Evolutionary conservation across 371 early-diverging fungal species (phyloP).

Genomic region (Dinochytrium kinnereticum): DNA sequence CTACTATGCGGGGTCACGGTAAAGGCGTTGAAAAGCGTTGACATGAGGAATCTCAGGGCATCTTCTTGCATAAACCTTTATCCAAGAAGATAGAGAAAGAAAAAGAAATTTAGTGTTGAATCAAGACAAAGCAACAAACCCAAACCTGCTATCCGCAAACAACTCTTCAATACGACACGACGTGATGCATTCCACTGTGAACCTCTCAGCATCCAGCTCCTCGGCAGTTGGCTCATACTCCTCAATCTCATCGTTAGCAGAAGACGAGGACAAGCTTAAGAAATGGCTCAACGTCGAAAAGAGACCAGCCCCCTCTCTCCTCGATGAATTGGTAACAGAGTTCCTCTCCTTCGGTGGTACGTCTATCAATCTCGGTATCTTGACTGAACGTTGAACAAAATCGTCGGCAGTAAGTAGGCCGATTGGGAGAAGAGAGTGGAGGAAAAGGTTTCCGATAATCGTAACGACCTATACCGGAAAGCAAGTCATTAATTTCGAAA

Average conservation of each 20-base stretch:
- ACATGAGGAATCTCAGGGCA: constrained; percentile 64
- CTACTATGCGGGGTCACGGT: background rate
- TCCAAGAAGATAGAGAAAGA: constrained; percentile 8
- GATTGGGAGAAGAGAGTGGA: constrained; percentile 64
- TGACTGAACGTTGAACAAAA: constrained; percentile 71
- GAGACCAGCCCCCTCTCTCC: constrained; percentile 67
- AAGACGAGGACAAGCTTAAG: constrained; percentile 64
- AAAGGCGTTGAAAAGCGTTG: constrained; percentile 47
- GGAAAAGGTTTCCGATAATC: constrained; percentile 80
- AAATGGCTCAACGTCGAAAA: constrained; percentile 83
- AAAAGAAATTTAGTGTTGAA: constrained; percentile 25
- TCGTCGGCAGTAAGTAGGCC: constrained; percentile 67
- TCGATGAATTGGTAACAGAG: constrained; percentile 6
- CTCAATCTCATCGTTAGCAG: constrained; percentile 36
- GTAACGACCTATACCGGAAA: constrained; percentile 57
- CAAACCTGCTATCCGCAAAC: constrained; percentile 70
- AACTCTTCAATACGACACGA: constrained; percentile 76
- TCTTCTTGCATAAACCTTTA: constrained; percentile 69
- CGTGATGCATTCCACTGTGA: constrained; percentile 72
- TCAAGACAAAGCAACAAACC: constrained; percentile 16
- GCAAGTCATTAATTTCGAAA: background rate
- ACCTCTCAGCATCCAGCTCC: constrained; percentile 73
- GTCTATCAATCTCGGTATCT: constrained; percentile 66
- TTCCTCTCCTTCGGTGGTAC: constrained; percentile 22
- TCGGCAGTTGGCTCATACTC: constrained; percentile 70